Conservation (phyloP, 108 stramenopile genomes). For the Cyclotella baltica region DNA sequence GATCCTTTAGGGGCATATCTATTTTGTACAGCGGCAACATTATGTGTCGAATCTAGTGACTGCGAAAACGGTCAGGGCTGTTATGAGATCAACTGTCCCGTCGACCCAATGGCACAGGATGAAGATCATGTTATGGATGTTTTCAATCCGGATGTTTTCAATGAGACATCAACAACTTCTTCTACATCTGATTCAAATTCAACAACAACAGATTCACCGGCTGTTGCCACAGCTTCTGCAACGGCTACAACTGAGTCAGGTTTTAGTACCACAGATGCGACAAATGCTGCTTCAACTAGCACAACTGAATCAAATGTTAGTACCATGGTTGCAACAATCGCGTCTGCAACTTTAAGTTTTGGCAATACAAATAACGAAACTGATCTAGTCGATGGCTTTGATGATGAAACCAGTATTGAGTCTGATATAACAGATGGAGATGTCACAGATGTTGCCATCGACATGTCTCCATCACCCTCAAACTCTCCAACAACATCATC, state of each 20-base stretch:
- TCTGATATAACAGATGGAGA: too few species aligned
- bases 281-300: too few species aligned
- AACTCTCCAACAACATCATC: not conserved
- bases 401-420: too few species aligned
- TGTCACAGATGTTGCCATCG: too few species aligned
- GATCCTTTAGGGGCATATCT: conserved; percentile 1
- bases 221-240: too few species aligned
- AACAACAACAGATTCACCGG: not conserved
- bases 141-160: not conserved
- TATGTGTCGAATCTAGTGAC: not conserved
- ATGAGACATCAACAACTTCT: not conserved
- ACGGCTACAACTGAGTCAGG: too few species aligned
- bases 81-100: not conserved
- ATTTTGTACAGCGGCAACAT: not conserved
- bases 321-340: too few species aligned
- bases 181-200: not conserved
- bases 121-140: not conserved
- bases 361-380: too few species aligned
- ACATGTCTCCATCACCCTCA: not conserved
- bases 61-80: not conserved
- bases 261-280: too few species aligned
- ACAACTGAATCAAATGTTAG: too few species aligned
- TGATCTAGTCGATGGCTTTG: too few species aligned
- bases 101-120: not conserved
- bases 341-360: too few species aligned